phyloP scores from a whole-genome alignment of 352 stramenopile genomes.

The Phytophthora foliorum region DNA sequence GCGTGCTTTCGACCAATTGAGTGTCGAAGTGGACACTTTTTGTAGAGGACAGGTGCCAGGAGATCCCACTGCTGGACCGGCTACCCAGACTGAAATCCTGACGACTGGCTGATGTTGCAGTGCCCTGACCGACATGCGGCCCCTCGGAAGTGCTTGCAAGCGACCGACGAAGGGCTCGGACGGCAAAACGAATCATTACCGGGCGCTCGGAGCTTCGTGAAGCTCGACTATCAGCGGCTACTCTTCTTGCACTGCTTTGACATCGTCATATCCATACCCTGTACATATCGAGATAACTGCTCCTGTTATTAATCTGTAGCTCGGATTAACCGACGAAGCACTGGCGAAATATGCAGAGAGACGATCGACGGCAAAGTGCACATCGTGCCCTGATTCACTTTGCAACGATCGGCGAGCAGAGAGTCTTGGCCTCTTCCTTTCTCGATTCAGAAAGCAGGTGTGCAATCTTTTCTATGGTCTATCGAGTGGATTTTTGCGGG shows the following conservation, averaged over 20 bases:
- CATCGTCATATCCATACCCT: background rate
- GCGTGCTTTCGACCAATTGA: constrained; percentile 14
- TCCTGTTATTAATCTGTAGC: background rate
- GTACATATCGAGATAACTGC: too few relatives aligned
- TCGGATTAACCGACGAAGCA: background rate
- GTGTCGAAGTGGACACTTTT: constrained; percentile 9
- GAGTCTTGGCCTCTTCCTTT: background rate
- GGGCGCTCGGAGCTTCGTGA: background rate
- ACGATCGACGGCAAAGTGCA: background rate
- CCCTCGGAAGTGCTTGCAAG: constrained; percentile 5
- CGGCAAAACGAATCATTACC: background rate
- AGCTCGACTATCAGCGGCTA: too few relatives aligned
- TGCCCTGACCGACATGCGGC: constrained; percentile 11
- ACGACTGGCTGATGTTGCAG: constrained; percentile 9
- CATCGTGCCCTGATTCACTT: background rate
- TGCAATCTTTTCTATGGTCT: background rate
- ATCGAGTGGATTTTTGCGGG: too few relatives aligned
- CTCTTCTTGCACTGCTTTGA: too few relatives aligned
- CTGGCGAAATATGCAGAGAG: background rate
- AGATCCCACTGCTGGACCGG: background rate
- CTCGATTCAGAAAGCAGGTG: too few relatives aligned
- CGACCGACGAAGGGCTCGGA: constrained; percentile 6
- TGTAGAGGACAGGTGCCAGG: constrained; percentile 18
- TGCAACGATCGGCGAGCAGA: background rate
- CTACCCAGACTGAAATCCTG: background rate